These are phyloP conservation scores for Mycena rosella DNA, from an alignment of 768 basidiomycete species.

Conservation along the genomic window DNA sequence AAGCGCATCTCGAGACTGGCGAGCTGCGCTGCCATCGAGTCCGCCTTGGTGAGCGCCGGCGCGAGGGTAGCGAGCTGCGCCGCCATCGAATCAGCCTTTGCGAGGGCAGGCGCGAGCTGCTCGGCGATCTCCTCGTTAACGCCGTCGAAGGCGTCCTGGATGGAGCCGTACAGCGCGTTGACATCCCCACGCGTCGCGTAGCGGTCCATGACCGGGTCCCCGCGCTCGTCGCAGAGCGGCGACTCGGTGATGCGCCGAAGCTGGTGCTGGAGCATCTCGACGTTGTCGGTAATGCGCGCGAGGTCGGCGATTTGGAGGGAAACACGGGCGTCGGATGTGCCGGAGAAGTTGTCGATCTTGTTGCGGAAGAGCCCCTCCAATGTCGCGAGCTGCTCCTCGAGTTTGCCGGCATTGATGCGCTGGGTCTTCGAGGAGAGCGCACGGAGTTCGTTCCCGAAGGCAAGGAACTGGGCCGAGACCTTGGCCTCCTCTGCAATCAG, in stretches of 20 bases:
- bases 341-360: neutral
- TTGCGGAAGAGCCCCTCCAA: neutral
- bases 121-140: neutral
- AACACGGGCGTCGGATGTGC: neutral
- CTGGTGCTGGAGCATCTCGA: neutral
- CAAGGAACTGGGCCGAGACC: neutral
- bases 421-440: neutral
- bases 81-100: neutral
- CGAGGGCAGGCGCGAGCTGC: neutral
- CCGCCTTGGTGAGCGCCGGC: neutral
- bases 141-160: conserved; percentile 5
- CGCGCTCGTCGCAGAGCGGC: no score
- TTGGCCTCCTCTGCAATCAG: neutral
- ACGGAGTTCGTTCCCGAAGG: neutral
- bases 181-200: neutral
- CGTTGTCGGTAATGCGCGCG: neutral
- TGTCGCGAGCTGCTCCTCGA: neutral
- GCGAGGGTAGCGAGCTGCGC: neutral
- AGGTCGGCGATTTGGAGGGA: neutral
- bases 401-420: neutral
- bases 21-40: no score
- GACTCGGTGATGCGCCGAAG: neutral
- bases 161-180: neutral
- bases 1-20: neutral
- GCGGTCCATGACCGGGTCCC: neutral